A percentile compares a stretch with the other conserved stretches of the same genome.
Conservation (phyloP, 2,329 filamentous ascomycete genomes). For the Cladobotryum mycophilum region DNA sequence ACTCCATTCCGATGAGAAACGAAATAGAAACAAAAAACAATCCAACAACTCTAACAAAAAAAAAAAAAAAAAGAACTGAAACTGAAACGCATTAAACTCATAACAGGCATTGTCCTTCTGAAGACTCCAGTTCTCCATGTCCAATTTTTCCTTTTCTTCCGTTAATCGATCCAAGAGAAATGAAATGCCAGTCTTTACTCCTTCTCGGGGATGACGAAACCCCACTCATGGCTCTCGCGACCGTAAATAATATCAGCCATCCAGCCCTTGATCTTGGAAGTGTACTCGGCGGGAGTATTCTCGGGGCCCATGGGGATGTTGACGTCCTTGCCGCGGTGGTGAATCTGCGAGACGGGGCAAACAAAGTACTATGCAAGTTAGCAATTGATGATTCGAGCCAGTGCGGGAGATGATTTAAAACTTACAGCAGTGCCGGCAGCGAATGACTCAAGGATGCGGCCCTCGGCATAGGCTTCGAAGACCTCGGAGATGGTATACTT, state of each 20-base stretch:
- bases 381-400: background rate
- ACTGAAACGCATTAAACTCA: background rate
- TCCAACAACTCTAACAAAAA: background rate
- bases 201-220: conserved; percentile 59
- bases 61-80: background rate
- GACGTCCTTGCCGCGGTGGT: conserved; percentile 60
- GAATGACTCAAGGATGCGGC: conserved; percentile 76
- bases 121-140: background rate
- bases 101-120: background rate
- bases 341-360: conserved; percentile 60
- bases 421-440: conserved; percentile 78
- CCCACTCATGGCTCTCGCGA: conserved; percentile 61
- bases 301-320: conserved; percentile 53
- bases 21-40: background rate
- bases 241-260: conserved; percentile 72
- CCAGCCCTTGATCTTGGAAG: conserved; percentile 59
- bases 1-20: conserved; percentile 4
- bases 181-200: conserved; percentile 22
- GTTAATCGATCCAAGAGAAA: background rate
- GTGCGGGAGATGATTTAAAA: conserved; percentile 17
- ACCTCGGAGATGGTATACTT: conserved; percentile 78
- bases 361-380: conserved; percentile 56
- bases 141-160: background rate
- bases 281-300: conserved; percentile 46
- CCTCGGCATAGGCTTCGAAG: conserved; percentile 63